Base-by-base conservation (phyloP, 2,329 filamentous ascomycete genomes). In the Huntiella moniliformis region DNA sequence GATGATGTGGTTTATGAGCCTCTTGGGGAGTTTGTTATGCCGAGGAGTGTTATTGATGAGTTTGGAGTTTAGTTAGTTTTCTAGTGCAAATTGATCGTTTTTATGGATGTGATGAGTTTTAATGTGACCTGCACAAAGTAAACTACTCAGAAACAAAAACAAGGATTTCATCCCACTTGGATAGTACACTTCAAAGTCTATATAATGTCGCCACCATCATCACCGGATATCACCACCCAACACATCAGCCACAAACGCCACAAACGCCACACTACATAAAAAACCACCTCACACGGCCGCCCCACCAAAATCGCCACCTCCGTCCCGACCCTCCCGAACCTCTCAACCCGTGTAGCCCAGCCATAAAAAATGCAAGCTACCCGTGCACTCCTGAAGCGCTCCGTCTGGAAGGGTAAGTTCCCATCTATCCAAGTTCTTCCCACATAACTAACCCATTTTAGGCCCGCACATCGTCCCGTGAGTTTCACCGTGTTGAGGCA, bases 401-500 rank as follows among this genome's bases (percentile, higher is more conserved):
- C 84, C 42, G 78, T 87, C 57, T 92, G 84, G 84, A 92, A 92
- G 71, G 84, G 84, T 86, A 63, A 53, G 63, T 49, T 33, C 18
- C 11, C 8, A 2, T 16, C 5, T 13, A 22, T 31, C 10, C 5
- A 38, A 35, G 16, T 22, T 11, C 35, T 7, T 4, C 8, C 10
- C 16, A 38, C 2, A 7, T 38, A 38, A 38, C 35, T 13, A 38
- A 38, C 16, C 8, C n/a, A 13, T 38, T 46, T 7, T 22, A 71
- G 68, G 68, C 43, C 68, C 68, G 41, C 63, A 71, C 56, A 66
- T 71, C 52, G 67, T 71, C 44, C 67, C 68, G 68, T 71, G 66
- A 65, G 67, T 54, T 48, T 10, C 44, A 16, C 10, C 15, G 39
- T n/a, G 35, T 38, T 15, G 31, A 34, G n/a, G 31, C 22, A 3